phyloP scores from a whole-genome alignment of 1,139 yeast species.

The Yamadazyma triangularis region DNA sequence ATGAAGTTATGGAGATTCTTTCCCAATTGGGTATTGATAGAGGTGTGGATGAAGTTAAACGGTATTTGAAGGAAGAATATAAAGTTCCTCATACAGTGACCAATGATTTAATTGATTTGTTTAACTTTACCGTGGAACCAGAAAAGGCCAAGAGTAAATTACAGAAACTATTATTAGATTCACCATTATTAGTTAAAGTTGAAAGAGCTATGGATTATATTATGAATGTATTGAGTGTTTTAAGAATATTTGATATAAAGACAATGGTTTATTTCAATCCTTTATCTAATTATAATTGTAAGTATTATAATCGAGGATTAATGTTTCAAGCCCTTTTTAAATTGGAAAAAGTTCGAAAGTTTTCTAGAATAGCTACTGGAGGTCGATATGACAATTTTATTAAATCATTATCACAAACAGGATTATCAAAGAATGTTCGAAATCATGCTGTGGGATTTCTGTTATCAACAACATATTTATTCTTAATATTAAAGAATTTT shows the following conservation, averaged over 20 bases:
- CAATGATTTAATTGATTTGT: slow-evolving; percentile 68
- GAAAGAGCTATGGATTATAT: slow-evolving; percentile 62
- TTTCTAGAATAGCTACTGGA: slow-evolving; percentile 72
- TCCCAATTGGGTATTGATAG: slow-evolving; percentile 76
- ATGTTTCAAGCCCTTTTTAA: slow-evolving; percentile 86
- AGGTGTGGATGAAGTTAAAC: slow-evolving; percentile 59
- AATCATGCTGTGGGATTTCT: slow-evolving; percentile 81
- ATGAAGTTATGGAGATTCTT: slow-evolving; percentile 63
- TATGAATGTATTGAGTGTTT: slow-evolving; percentile 48
- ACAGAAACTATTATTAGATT: slow-evolving; percentile 68
- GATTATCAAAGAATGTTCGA: slow-evolving; percentile 18
- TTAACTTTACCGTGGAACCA: slow-evolving; percentile 69
- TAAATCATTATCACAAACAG: slow-evolving; percentile 23
- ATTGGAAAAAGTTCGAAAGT: slow-evolving; percentile 35
- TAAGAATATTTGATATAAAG: slow-evolving; percentile 50
- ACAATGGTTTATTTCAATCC: slow-evolving; percentile 52
- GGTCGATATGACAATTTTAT: slow-evolving; percentile 85
- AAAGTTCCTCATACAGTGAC: slow-evolving; percentile 77
- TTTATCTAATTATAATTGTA: slow-evolving; percentile 73
- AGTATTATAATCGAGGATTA: slow-evolving; percentile 72
- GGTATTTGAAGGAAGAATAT: slow-evolving; percentile 62
- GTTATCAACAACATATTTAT: slow-evolving; percentile 41
- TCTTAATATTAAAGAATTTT: slow-evolving; percentile 37
- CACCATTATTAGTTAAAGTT: slow-evolving; percentile 57
- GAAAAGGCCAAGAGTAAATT: slow-evolving; percentile 60